Evolutionary conservation across 495 filamentous ascomycete species (phyloP).

Genomic region (Neurospora sp.): DNA sequence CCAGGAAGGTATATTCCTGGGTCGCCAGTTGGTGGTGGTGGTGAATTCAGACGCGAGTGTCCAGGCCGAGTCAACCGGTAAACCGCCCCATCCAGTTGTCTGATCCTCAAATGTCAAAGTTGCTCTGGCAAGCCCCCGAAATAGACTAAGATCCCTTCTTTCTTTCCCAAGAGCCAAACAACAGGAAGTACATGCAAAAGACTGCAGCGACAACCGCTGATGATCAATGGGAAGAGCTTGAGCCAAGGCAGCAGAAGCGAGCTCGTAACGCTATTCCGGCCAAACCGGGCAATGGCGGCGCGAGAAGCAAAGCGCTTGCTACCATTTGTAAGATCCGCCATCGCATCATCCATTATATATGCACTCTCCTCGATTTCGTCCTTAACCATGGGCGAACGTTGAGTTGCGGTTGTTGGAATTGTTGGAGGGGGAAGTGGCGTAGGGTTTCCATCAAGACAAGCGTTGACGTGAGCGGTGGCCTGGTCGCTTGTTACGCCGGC

Average conservation of each 20-base stretch:
- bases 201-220: not conserved
- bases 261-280: not conserved
- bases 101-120: not conserved
- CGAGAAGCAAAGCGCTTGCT: slow-evolving; percentile 47
- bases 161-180: not conserved
- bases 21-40: no score
- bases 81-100: not conserved
- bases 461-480: slow-evolving; percentile 73
- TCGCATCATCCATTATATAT: slow-evolving; percentile 6
- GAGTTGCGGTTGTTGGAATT: not conserved
- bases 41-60: not conserved
- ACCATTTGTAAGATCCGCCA: slow-evolving; percentile 26
- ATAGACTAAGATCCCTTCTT: not conserved
- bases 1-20: no score
- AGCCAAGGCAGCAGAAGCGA: not conserved
- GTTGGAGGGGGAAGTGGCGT: slow-evolving; percentile 33
- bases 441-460: slow-evolving; percentile 77
- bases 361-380: slow-evolving; percentile 5
- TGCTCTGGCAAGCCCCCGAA: not conserved
- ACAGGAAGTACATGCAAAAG: not conserved
- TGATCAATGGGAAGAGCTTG: not conserved
- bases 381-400: not conserved
- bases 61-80: not conserved
- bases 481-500: slow-evolving; percentile 47
- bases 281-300: slow-evolving; percentile 45